Percentiles rank a stretch among this genome's conserved stretches.
Evolutionary conservation across 306 rosid species (phyloP).

Genomic region (Aeschynomene evenia): DNA sequence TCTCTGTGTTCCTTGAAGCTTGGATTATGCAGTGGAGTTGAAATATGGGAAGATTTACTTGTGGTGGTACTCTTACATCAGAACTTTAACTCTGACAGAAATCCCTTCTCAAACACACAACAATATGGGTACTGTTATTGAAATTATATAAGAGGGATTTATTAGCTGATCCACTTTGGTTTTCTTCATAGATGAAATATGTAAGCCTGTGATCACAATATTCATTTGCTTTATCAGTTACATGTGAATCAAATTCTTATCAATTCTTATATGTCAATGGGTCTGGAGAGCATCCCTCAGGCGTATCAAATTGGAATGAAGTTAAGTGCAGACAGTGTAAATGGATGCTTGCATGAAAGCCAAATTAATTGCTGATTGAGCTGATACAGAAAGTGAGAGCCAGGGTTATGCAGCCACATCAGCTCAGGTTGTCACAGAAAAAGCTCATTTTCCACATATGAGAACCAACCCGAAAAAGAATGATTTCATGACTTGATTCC

Average conservation of each 20-base stretch:
- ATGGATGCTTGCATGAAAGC: not conserved
- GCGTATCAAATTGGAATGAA: conserved; percentile 49
- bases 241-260: not conserved
- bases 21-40: conserved; percentile 25
- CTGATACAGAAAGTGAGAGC: not conserved
- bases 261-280: conserved; percentile 43
- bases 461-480: not conserved
- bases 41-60: not conserved
- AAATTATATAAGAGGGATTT: conserved; percentile 10
- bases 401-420: not conserved
- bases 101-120: not conserved
- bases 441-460: not conserved
- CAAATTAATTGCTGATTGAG: no score
- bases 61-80: not conserved
- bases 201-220: not conserved
- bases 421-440: not conserved
- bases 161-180: not conserved
- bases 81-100: conserved; percentile 12
- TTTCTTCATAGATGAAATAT: not conserved
- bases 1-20: not conserved
- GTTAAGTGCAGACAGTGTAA: conserved; percentile 32
- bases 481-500: not conserved
- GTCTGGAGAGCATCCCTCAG: conserved; percentile 37
- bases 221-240: not conserved
- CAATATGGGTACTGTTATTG: conserved; percentile 8